Evolutionary conservation across 2,329 filamentous ascomycete genomes (phyloP).

Genomic region (Hymenotorrendiella dingleyae): DNA sequence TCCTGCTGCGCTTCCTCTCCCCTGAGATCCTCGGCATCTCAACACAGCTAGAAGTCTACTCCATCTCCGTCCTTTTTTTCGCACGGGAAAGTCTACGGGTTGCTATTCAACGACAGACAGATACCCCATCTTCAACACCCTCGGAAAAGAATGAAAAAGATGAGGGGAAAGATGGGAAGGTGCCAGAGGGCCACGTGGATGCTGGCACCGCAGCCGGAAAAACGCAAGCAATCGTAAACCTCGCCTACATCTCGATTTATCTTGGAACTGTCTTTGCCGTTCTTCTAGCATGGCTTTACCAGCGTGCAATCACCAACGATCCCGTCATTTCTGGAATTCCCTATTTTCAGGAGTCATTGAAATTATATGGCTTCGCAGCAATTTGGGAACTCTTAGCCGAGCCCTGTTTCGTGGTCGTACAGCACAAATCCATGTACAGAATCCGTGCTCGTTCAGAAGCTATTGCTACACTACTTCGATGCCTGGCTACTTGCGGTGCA

Average conservation of each 20-base stretch:
- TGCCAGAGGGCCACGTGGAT: conserved; percentile 22
- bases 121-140: conserved; percentile 22
- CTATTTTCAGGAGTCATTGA: conserved; percentile 51
- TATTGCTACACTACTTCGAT: conserved; percentile 72
- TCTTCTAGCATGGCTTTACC: conserved; percentile 62
- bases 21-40: conserved; percentile 79
- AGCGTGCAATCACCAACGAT: conserved; percentile 44
- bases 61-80: conserved; percentile 90
- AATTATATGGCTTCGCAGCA: conserved; percentile 51
- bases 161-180: conserved; percentile 15
- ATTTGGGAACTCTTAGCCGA: conserved; percentile 76
- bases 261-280: conserved; percentile 62
- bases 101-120: conserved; percentile 76
- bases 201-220: conserved; percentile 31
- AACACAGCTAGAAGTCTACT: conserved; percentile 87
- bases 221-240: conserved; percentile 77
- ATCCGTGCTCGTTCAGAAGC: conserved; percentile 79
- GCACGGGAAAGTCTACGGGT: conserved; percentile 85
- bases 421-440: conserved; percentile 73
- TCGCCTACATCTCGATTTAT: conserved; percentile 72
- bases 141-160: conserved; percentile 9
- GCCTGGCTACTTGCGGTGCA: conserved; percentile 64
- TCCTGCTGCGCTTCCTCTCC: conserved; percentile 81
- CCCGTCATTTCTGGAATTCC: conserved; percentile 49
- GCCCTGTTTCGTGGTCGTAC: conserved; percentile 82